A percentile compares a stretch with the other conserved stretches of the same genome.
phyloP scores from a whole-genome alignment of 2,329 filamentous ascomycete species.

The Parasarocladium wereldwijsianum region DNA sequence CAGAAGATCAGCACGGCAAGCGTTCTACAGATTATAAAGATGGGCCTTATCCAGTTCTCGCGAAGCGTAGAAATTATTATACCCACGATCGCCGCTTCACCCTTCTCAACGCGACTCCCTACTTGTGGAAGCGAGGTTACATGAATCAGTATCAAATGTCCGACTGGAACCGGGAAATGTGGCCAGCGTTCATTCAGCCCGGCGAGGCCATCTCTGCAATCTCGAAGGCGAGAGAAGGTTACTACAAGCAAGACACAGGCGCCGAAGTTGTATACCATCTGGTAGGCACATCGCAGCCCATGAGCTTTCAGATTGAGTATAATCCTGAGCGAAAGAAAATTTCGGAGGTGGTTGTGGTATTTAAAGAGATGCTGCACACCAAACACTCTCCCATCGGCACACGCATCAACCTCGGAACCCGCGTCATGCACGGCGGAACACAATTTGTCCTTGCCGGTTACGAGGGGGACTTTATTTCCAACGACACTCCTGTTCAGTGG shows the following conservation, averaged over 20 bases:
- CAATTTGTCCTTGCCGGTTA: constrained; percentile 16
- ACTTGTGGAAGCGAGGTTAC: constrained; percentile 12
- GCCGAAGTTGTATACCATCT: constrained; percentile 16
- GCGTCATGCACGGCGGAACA: constrained; percentile 8
- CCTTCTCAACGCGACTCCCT: constrained; percentile 20
- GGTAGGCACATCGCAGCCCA: constrained; percentile 12
- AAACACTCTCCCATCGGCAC: constrained; percentile 6
- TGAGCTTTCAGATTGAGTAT: constrained; percentile 14
- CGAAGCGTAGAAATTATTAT: no score
- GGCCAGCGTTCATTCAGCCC: constrained; percentile 13
- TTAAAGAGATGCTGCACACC: constrained; percentile 12
- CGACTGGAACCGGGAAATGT: constrained; percentile 5
- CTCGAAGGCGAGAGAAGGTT: not conserved
- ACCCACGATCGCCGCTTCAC: constrained; percentile 8
- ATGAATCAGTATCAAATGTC: constrained; percentile 9
- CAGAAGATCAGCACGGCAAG: no score
- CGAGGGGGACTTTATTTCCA: constrained; percentile 16
- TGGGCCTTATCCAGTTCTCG: no score
- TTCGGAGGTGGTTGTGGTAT: constrained; percentile 8
- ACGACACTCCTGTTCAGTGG: constrained; percentile 11
- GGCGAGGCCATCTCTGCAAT: constrained; percentile 10
- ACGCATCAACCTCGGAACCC: constrained; percentile 9
- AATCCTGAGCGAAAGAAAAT: not conserved
- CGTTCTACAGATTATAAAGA: no score
- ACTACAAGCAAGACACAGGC: constrained; percentile 8